A percentile compares a stretch with the other conserved stretches of the same genome.
Conservation (phyloP, 192 early-diverging fungal genomes). For the Gorgonomyces haynaldii region DNA sequence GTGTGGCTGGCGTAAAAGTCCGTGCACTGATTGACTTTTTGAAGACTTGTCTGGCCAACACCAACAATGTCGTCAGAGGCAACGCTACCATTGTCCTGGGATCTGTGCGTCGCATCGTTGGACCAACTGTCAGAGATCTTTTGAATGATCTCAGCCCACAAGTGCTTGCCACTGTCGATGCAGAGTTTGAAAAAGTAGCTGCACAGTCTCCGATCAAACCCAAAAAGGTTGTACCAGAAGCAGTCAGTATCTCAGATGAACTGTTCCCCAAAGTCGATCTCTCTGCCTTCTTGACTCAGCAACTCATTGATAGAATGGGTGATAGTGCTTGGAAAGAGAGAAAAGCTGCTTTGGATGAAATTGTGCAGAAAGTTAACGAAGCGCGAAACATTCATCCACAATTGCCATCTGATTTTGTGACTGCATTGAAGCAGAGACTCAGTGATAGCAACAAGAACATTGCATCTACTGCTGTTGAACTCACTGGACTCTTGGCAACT, state of each 20-base stretch:
- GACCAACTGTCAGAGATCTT: conserved; percentile 62
- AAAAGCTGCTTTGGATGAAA: conserved; percentile 80
- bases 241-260: conserved; percentile 25
- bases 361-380: conserved; percentile 58
- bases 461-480: conserved; percentile 64
- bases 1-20: conserved; percentile 63
- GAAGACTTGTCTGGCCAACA: conserved; percentile 69
- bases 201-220: conserved; percentile 52
- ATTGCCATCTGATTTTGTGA: conserved; percentile 60
- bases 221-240: conserved; percentile 23
- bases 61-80: conserved; percentile 69
- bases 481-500: conserved; percentile 60
- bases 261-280: conserved; percentile 85
- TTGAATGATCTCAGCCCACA: conserved; percentile 79
- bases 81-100: conserved; percentile 73
- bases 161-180: conserved; percentile 71
- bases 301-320: conserved; percentile 39
- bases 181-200: conserved; percentile 85
- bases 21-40: conserved; percentile 73
- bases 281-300: conserved; percentile 7
- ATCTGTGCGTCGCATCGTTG: conserved; percentile 68
- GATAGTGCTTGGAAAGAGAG: conserved; percentile 88
- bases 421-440: conserved; percentile 72
- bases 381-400: conserved; percentile 69
- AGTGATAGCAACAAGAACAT: conserved; percentile 89